A percentile compares a stretch with the other conserved stretches of the same genome.
These are phyloP conservation scores for Pneumocystis jirovecii DNA, from an alignment of 1,139 yeast genomes.

Conservation along the genomic window DNA sequence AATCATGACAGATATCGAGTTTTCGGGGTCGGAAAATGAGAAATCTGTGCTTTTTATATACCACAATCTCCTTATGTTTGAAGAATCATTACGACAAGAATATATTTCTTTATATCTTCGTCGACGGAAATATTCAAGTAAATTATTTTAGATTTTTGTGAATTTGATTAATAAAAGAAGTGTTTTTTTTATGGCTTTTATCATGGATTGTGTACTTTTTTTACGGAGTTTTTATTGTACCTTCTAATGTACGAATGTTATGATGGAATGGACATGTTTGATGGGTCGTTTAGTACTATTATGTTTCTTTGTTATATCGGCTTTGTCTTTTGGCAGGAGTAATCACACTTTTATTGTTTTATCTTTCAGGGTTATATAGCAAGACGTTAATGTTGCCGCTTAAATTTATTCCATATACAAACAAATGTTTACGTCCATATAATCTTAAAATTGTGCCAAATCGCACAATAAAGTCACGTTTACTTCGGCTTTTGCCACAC, in stretches of 20 bases:
- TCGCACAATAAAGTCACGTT: background rate
- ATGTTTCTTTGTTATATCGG: slow-evolving; percentile 6
- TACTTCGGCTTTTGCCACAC: background rate
- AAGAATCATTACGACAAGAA: slow-evolving; percentile 9
- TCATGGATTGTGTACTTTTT: slow-evolving; percentile 8
- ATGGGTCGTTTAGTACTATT: slow-evolving; percentile 3
- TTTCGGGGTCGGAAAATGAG: background rate
- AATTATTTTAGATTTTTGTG: background rate
- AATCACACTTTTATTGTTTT: slow-evolving; percentile 8
- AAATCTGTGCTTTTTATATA: background rate
- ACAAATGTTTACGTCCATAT: slow-evolving; percentile 7
- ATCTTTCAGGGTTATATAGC: slow-evolving; percentile 8
- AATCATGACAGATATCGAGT: background rate
- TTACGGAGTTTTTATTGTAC: background rate
- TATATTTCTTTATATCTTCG: slow-evolving; percentile 4
- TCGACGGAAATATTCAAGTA: slow-evolving; percentile 5
- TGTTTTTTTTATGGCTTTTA: slow-evolving; percentile 5
- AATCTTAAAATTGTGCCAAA: slow-evolving; percentile 9
- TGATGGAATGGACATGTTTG: background rate
- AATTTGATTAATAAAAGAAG: background rate
- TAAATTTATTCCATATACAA: slow-evolving; percentile 11
- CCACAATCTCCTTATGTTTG: slow-evolving; percentile 8
- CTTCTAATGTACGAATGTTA: background rate
- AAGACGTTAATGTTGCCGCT: slow-evolving; percentile 7
- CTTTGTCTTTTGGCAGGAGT: slow-evolving; percentile 8